Conservation (phyloP, 345 rosid species). For the Balakata baccata region DNA sequence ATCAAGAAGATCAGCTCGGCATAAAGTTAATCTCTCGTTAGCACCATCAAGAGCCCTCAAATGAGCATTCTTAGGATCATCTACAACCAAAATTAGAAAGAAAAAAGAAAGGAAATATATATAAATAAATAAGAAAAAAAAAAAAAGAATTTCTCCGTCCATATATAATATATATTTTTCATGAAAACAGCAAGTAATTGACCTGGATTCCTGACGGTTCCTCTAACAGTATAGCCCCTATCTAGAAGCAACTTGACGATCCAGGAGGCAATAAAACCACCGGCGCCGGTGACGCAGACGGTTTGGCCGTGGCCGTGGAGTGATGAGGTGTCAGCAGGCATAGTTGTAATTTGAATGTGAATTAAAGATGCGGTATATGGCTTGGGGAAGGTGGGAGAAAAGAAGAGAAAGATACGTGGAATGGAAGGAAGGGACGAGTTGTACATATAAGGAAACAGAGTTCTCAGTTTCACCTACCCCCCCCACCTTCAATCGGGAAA, state of each 20-base stretch:
- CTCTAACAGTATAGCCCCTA: conserved; percentile 72
- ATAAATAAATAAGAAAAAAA: no score
- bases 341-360: neutral
- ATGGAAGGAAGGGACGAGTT: neutral
- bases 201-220: conserved; percentile 92
- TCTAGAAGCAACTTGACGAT: conserved; percentile 79
- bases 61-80: conserved; percentile 83
- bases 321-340: conserved; percentile 29
- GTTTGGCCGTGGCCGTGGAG: conserved; percentile 45
- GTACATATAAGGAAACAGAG: neutral
- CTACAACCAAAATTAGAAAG: conserved; percentile 18
- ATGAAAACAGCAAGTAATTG: neutral
- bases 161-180: no score
- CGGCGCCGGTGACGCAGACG: conserved; percentile 96
- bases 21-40: conserved; percentile 64
- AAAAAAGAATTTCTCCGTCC: no score
- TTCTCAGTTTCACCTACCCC: neutral
- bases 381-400: neutral
- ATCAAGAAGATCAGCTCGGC: conserved; percentile 83
- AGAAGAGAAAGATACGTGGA: neutral
- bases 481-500: neutral
- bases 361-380: neutral
- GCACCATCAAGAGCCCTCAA: conserved; percentile 91
- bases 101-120: neutral
- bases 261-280: conserved; percentile 98